phyloP scores from a whole-genome alignment of 208 protist species.

The Trypanosoma cruzi region DNA sequence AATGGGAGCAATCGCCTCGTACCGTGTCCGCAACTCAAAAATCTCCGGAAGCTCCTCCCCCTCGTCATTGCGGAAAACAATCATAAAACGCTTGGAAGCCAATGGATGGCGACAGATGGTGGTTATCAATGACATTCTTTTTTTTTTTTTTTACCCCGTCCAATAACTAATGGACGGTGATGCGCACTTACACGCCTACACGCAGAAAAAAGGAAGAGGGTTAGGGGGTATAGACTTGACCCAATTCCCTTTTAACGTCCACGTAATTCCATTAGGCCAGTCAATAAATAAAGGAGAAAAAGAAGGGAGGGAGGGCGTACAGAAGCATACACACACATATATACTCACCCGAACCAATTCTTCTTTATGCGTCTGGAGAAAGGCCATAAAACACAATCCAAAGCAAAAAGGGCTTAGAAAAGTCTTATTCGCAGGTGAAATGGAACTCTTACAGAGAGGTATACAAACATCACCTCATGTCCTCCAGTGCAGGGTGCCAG shows the following conservation, averaged over 20 bases:
- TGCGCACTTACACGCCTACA: conserved; percentile 1
- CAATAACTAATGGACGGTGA: background rate
- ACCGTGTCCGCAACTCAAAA: conserved; percentile 81
- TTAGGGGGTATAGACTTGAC: background rate
- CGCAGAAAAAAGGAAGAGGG: background rate
- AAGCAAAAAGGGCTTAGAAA: background rate
- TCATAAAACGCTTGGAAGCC: conserved; percentile 74
- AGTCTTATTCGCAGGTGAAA: background rate
- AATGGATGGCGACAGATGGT: conserved; percentile 74
- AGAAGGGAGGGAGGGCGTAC: background rate
- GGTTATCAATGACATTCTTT: conserved; percentile 11
- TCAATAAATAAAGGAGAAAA: conserved; percentile 13
- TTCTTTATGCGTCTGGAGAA: background rate
- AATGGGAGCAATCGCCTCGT: conserved; percentile 68
- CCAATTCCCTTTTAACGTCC: background rate
- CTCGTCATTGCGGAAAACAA: conserved; percentile 46
- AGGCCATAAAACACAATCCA: background rate
- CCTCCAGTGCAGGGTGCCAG: background rate
- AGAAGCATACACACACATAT: conserved; percentile 1
- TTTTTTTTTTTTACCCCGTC: background rate
- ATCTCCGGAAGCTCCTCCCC: conserved; percentile 60
- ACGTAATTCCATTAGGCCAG: background rate
- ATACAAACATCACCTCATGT: background rate
- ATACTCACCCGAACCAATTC: too few relatives aligned
- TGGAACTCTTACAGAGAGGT: background rate